These are phyloP conservation scores for Dendrocalamus sinicus DNA, from an alignment of 176 grass and related monocot genomes.

Conservation along the genomic window DNA sequence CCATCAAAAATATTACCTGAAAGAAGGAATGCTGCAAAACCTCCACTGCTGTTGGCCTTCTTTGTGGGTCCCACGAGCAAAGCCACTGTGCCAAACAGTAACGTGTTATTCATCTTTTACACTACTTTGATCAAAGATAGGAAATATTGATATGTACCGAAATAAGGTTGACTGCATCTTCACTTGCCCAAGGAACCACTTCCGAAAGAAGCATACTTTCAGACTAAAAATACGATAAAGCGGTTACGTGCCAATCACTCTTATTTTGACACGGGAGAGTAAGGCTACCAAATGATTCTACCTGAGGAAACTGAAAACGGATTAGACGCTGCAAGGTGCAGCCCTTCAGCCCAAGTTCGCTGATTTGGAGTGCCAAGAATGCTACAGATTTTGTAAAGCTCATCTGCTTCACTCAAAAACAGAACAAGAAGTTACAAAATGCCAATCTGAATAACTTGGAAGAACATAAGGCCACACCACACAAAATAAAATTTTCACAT, in stretches of 20 bases:
- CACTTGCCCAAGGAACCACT: constrained; percentile 74
- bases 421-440: constrained; percentile 37
- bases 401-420: constrained; percentile 76
- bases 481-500: background rate
- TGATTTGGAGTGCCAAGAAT: constrained; percentile 83
- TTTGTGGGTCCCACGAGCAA: constrained; percentile 87
- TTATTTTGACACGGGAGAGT: background rate
- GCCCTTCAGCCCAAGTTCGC: constrained; percentile 81
- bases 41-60: constrained; percentile 88
- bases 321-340: constrained; percentile 81
- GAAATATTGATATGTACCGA: constrained; percentile 55
- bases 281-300: no score
- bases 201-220: constrained; percentile 64
- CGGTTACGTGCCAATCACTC: constrained; percentile 21
- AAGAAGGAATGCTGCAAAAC: constrained; percentile 98
- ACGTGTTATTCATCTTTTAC: background rate
- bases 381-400: constrained; percentile 95
- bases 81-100: constrained; percentile 54
- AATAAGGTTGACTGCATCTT: constrained; percentile 84
- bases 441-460: background rate
- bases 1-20: constrained; percentile 59
- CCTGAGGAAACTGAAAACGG: constrained; percentile 75
- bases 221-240: constrained; percentile 49
- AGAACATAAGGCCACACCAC: background rate
- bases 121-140: background rate